Base-by-base conservation (phyloP, 257 asterid genomes). In the Solanum sparsipilum region DNA sequence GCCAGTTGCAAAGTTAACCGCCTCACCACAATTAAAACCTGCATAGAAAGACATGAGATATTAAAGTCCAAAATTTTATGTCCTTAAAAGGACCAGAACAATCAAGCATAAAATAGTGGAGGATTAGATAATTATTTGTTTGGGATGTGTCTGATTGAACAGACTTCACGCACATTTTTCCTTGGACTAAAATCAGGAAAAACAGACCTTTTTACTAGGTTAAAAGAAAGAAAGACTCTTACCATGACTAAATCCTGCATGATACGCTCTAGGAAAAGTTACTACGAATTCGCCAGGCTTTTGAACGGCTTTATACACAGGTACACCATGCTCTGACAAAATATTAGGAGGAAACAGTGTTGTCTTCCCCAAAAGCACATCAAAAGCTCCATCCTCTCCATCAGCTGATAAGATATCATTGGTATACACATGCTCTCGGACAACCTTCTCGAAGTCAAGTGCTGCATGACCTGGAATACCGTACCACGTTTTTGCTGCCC, bases 21-120 rank as follows among this genome's bases (percentile, higher is more conserved):
- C 99, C 91, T 96, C 99, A n/a, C 98, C 99, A 87, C 99, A 97
- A 89, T 95, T 96, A 90, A 97, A 97, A 89, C 99, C 99, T 97
- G 92, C 75, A 48, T 13, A 76, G 15, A 27, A 38, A 38, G 46
- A 21, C 9, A 72, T 18, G 12, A n/a, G 21, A 48, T 25, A 48
- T 27, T 27, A 13, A 20, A 32, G 48, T 46, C 63, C 72, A 15
- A 41, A 25, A 46, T 44, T 44, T 79, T 16, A 79, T n/a, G 7
- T 10, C 68, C 70, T 48, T 13, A 5, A 18, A 52, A 48, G 29
- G 16, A 46, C 60, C 23, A 63, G 86, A 58, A 74, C 21, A 48
- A 46, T 52, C 81, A 68, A 16, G 41, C 68, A 52, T 81, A 36
- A 71, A 76, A 44, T 27, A 39, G 29, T 41, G 58, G 27, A 79